Base-by-base conservation (phyloP, 306 rosid genomes). In the Dicorynia guianensis region DNA sequence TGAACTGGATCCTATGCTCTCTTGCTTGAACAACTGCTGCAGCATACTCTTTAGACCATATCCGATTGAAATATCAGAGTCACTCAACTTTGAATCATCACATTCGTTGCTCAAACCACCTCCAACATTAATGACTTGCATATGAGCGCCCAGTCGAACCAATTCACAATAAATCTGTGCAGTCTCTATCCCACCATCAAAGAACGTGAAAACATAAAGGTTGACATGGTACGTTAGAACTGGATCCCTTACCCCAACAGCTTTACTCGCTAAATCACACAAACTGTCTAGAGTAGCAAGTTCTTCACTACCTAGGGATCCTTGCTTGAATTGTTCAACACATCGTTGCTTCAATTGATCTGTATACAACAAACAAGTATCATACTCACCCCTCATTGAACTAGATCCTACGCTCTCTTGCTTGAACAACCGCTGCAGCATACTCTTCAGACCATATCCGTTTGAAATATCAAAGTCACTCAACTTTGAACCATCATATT, bases 131-230 rank as follows among this genome's bases (percentile, higher is more conserved):
- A 94, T 62, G 11, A 94, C 91, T 38, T 75, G 78, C 98, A 94
- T 91, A 6, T 83, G 56, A 5, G 97, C 97, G 5, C 98, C 98
- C 4, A 94, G 87, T 6, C 95, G 96, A 65, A 87, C 90, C 77
- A 94, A 73, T 46, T 94, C 98, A 36, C 97, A 91, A n/a, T 88
- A 94, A 65, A 94, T 84, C 88, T 94, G 98, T 14, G 97, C 89
- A 3, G 98, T 97, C 78, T 91, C 98, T 9, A 85, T 75, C 0
- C 91, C 94, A 0, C 96, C 90, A 35, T 90, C 97, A 0, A 90
- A 68, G 4, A 94, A 87, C 82, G 87, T 92, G 80, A 96, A 96
- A 25, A 96, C 76, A 12, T 98, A 96, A 13, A 96, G 84, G 47
- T 92, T 96, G 80, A 91, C 89, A 13, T 92, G 86, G 83, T 96